These are phyloP conservation scores for Drechslera avenae DNA, from an alignment of 2,329 filamentous ascomycete species.

Conservation along the genomic window DNA sequence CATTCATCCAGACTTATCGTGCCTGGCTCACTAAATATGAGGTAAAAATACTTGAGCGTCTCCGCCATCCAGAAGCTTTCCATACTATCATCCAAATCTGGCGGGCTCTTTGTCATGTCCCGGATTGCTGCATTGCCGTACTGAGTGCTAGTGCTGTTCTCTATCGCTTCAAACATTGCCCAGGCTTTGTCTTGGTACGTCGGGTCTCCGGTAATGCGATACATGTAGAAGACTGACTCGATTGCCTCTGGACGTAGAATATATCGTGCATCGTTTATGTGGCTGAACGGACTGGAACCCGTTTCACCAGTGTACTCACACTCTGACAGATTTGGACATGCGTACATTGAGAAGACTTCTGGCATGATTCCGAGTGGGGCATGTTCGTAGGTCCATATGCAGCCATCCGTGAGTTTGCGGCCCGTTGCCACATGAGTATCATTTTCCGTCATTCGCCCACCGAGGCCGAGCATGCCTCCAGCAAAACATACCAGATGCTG, in stretches of 20 bases:
- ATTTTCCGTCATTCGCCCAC: constrained; percentile 61
- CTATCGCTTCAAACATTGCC: constrained; percentile 55
- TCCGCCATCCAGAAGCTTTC: constrained; percentile 60
- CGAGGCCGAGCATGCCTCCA: constrained; percentile 66
- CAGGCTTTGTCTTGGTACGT: constrained; percentile 53
- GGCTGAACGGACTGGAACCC: constrained; percentile 48
- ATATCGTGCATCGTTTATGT: constrained; percentile 49
- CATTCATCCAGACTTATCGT: constrained; percentile 52
- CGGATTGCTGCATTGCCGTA: constrained; percentile 53
- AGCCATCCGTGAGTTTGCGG: constrained; percentile 62
- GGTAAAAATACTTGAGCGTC: constrained; percentile 57
- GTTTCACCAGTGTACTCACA: constrained; percentile 48
- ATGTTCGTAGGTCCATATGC: constrained; percentile 64
- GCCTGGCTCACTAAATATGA: constrained; percentile 52
- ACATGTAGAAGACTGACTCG: constrained; percentile 64
- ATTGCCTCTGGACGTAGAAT: constrained; percentile 62
- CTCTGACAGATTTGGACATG: constrained; percentile 49
- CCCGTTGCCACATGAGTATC: constrained; percentile 60
- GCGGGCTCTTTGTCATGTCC: constrained; percentile 51
- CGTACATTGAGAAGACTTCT: constrained; percentile 46
- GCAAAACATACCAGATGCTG: constrained; percentile 65
- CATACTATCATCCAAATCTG: constrained; percentile 39
- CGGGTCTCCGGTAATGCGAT: constrained; percentile 62
- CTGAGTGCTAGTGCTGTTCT: constrained; percentile 48
- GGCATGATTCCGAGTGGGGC: constrained; percentile 65